Base-by-base conservation (phyloP, 116 monocot species). In the Iris pallida region DNA sequence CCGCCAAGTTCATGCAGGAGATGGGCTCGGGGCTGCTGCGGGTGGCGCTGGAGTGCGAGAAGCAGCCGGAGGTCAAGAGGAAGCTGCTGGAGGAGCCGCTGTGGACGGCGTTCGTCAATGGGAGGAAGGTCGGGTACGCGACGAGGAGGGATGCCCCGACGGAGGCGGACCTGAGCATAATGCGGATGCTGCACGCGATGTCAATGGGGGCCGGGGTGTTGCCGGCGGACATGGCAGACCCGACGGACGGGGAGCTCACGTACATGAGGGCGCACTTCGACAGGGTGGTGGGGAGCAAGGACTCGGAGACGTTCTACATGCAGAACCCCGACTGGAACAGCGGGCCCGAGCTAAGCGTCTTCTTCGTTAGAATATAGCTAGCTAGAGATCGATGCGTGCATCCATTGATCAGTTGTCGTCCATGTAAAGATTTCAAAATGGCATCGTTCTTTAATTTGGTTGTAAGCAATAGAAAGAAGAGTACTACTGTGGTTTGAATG, bases 301-400 rank as follows among this genome's bases (percentile, higher is more conserved):
- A 98, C 65, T 90, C 98, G 7, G 97, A 97, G 76, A 97, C 97
- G 8, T 97, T 85, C 64, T 97, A 97, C 75, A 92, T 97, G 97
- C 66, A 81, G 16, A 97, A 92, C 49, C 97, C 90, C 7, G 88
- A 97, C n/a, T 78, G 80, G 19, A 90, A 87, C 59, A 67, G 70
- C 17, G 87, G 90, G 18, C 83, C 97, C 1, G 92, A 90, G 78
- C 90, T 97, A 56, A 92, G 79, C 64, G 78, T 97, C 63, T 97
- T 97, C 76, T 92, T 97, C 47, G 85, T 97, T 66, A 97, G 97
- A 68, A 85, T 88, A 51, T 91, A 57, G n/a, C n/a, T n/a, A n/a
- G n/a, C n/a, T n/a, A n/a, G n/a, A 78, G 48, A 49, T 49, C 8
- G 11, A 11, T 11, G 8, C 5, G 11, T 11, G 48, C 5, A 7